Base-by-base conservation (phyloP, 2,329 filamentous ascomycete genomes). In the Penicillium olsonii region DNA sequence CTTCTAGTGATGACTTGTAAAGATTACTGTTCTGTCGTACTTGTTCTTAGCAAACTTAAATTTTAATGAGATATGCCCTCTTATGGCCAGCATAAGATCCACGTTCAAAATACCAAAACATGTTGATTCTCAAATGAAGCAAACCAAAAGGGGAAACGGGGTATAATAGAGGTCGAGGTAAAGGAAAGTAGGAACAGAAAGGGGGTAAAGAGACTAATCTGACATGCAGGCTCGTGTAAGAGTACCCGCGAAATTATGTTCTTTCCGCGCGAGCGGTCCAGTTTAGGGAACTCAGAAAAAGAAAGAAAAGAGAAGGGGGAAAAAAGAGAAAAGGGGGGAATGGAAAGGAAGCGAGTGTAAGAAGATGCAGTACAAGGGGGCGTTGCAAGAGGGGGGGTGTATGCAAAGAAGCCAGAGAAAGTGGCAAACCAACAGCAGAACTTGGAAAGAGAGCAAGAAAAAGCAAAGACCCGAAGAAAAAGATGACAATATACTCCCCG, bases 221-320 rank as follows among this genome's bases (percentile, higher is more conserved):
- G 49, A 57, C 42, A 54, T 50, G 35, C 26, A 17, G 15, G 45
- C 34, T 50, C 53, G 29, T 53, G 9, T 51, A 52, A 50, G 47
- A 43, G 31, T 10, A 31, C 49, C 31, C 48, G 40, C 33, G 12
- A 46, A 17, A 54, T 51, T 46, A 57, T 44, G 42, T 56, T 56
- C 43, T 58, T 60, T 57, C 52, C 55, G 58, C 58, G 56, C 37
- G 59, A 58, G 59, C 58, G 53, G 56, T 46, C 50, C 49, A 50
- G 44, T 57, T 51, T 60, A 58, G 24, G 38, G 15, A 44, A 45
- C 41, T 39, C 42, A 50, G 22, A 46, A 29, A 37, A 50, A 44
- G 17, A 45, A 42, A 8, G 44, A n/a, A n/a, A n/a, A n/a, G n/a
- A n/a, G n/a, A n/a, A n/a, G n/a, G n/a, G n/a, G n/a, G n/a, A 50